Percentiles rank a stretch among this genome's conserved stretches.
Conservation (phyloP, 441 rosid species). For the Hura crepitans region DNA sequence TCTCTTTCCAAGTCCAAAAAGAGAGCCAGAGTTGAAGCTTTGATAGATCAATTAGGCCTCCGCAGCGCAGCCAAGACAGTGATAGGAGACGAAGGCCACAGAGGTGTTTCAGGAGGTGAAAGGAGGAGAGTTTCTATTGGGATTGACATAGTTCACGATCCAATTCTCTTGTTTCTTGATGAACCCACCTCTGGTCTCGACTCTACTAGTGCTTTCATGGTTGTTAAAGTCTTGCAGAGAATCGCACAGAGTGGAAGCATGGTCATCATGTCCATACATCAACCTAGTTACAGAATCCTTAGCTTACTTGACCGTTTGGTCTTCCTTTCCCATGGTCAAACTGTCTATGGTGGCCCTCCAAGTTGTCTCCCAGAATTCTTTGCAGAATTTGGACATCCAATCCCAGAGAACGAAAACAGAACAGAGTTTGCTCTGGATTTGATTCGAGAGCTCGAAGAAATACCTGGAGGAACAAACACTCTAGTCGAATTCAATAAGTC, state of each 20-base stretch:
- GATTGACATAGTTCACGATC: conserved; percentile 64
- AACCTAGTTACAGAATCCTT: conserved; percentile 67
- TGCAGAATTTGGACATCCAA: conserved; percentile 53
- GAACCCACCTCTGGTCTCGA: conserved; percentile 78
- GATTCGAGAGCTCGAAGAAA: conserved; percentile 60
- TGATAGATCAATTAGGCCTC: conserved; percentile 63
- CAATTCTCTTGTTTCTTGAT: conserved; percentile 66
- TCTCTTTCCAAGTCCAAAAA: conserved; percentile 53
- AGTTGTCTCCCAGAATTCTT: conserved; percentile 46
- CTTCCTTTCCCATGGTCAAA: conserved; percentile 59
- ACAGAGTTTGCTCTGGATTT: conserved; percentile 67
- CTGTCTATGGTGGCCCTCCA: conserved; percentile 54
- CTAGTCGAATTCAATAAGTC: conserved; percentile 57
- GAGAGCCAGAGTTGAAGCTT: conserved; percentile 59
- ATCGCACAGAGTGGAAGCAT: conserved; percentile 75
- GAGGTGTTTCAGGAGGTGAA: conserved; percentile 78
- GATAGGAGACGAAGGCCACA: conserved; percentile 73
- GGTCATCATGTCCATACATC: conserved; percentile 66
- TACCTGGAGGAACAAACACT: conserved; percentile 47
- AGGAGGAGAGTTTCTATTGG: conserved; percentile 75
- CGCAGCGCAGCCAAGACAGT: conserved; percentile 63
- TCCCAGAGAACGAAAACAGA: conserved; percentile 61
- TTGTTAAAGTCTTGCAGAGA: conserved; percentile 62
- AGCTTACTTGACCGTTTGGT: conserved; percentile 54
- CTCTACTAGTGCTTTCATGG: conserved; percentile 74